Evolutionary conservation across 257 asterid species (phyloP), one percentile per base, ranked within the genome.

Genomic region (Plantago elongata): DNA sequence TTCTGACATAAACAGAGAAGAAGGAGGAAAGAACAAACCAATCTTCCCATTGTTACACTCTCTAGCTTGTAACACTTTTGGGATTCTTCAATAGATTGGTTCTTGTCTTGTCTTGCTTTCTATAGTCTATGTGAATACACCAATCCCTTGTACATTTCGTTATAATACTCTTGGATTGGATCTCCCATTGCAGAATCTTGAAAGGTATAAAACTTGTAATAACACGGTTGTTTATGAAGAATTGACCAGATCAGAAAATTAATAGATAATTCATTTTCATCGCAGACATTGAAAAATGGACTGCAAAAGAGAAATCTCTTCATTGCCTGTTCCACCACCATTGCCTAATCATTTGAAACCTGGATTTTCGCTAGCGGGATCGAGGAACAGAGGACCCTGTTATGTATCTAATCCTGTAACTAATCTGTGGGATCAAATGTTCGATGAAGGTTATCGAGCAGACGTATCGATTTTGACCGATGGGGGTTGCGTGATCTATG

Each of bases 391-490:
- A 57, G 74, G 65, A 37, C 37, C 51, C 50, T 61, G 86, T 45
- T 60, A 76, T 62, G 48, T 63, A 6, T 76, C 80, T 30, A 60
- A 57, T 38, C 67, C 76, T 4, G 68, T 65, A 66, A 82, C 74
- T 45, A 63, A 51, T 49, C 45, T 80, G 0, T 64, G 71, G 78
- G 97, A 92, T 48, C 84, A 81, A 64, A 90, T 92, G 62, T 89
- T 92, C 27, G 93, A 86, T 46, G 89, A 89, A 73, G 97, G 73
- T 61, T 84, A 84, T 49, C 68, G 95, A 72, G 96, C 98, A 8
- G 96, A 88, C 69, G 90, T 91, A 51, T 68, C 77, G 0, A 75
- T 91, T 51, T 62, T 54, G 5, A 83, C 87, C 3, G 88, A 80
- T 8, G 70, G 66, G 42, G 89, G 83, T 11, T 78, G 69, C 10